phyloP scores from a whole-genome alignment of 352 stramenopile genomes.

The Bremia lactucae region DNA sequence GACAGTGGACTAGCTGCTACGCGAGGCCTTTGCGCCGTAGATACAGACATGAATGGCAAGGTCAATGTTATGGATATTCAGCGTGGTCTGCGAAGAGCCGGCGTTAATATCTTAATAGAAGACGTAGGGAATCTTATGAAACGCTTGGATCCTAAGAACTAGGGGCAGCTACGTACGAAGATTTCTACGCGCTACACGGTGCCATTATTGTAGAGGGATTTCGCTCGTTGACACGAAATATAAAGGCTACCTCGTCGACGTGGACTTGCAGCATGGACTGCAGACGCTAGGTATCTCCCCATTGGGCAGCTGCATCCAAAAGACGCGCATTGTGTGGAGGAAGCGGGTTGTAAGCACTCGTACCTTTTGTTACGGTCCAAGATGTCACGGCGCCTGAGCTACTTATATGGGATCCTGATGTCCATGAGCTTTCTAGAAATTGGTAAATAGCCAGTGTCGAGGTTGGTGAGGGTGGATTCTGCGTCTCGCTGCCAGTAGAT shows the following conservation, averaged over 20 bases:
- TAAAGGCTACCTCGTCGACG: constrained; percentile 67
- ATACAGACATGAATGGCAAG: constrained; percentile 52
- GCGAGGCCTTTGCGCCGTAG: constrained; percentile 63
- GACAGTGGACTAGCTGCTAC: constrained; percentile 64
- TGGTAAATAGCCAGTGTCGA: constrained; percentile 83
- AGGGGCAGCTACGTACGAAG: constrained; percentile 58
- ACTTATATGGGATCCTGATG: constrained; percentile 69
- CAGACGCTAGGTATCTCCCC: constrained; percentile 53
- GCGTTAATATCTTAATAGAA: constrained; percentile 47
- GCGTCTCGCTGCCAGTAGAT: constrained; percentile 43
- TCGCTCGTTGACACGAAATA: constrained; percentile 42
- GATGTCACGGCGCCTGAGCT: constrained; percentile 67
- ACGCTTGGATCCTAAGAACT: constrained; percentile 54
- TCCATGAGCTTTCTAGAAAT: constrained; percentile 78
- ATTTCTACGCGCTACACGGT: constrained; percentile 70
- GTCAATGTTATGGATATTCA: constrained; percentile 72
- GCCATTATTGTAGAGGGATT: constrained; percentile 70
- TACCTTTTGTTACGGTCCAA: constrained; percentile 68
- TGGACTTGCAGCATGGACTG: constrained; percentile 53
- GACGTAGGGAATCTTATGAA: constrained; percentile 54
- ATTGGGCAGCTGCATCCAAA: constrained; percentile 61
- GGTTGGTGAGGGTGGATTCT: constrained; percentile 58
- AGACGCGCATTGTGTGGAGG: constrained; percentile 53
- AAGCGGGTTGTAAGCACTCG: constrained; percentile 73
- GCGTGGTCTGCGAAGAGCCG: constrained; percentile 44